Conservation (phyloP, 768 basidiomycete species). For the Lentinula edodes region DNA sequence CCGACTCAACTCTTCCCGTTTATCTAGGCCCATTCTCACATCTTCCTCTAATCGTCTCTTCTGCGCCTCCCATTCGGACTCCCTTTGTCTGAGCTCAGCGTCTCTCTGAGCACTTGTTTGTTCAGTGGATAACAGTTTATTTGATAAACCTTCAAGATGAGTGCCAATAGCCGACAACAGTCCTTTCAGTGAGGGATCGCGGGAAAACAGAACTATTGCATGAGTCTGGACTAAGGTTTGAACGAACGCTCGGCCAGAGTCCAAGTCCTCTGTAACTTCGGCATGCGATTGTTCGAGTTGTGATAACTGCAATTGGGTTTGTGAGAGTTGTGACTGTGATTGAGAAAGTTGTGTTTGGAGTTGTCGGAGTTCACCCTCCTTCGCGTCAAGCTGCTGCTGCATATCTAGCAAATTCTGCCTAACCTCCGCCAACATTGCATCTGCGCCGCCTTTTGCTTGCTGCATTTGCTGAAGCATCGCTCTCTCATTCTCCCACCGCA, state of each 20-base stretch:
- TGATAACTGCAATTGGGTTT: conserved; percentile 40
- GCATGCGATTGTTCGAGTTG: conserved; percentile 48
- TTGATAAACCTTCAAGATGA: conserved; percentile 47
- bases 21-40: conserved; percentile 37
- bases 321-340: conserved; percentile 44
- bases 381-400: conserved; percentile 32
- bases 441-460: conserved; percentile 34
- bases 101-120: conserved; percentile 16
- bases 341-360: conserved; percentile 33
- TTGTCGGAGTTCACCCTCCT: conserved; percentile 30
- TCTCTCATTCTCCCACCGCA: conserved; percentile 27
- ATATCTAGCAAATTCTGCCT: conserved; percentile 19
- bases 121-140: conserved; percentile 35
- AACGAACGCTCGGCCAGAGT: conserved; percentile 42
- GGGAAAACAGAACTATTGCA: conserved; percentile 47
- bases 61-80: conserved; percentile 42
- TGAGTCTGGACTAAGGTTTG: conserved; percentile 50
- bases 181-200: conserved; percentile 44
- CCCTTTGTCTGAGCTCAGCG: conserved; percentile 8
- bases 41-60: conserved; percentile 46
- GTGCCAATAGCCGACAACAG: conserved; percentile 41
- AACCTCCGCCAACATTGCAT: conserved; percentile 30
- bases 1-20: conserved; percentile 37
- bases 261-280: conserved; percentile 42
- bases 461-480: conserved; percentile 33